phyloP scores from a whole-genome alignment of 2,329 filamentous ascomycete species.

The Hortaea werneckii region DNA sequence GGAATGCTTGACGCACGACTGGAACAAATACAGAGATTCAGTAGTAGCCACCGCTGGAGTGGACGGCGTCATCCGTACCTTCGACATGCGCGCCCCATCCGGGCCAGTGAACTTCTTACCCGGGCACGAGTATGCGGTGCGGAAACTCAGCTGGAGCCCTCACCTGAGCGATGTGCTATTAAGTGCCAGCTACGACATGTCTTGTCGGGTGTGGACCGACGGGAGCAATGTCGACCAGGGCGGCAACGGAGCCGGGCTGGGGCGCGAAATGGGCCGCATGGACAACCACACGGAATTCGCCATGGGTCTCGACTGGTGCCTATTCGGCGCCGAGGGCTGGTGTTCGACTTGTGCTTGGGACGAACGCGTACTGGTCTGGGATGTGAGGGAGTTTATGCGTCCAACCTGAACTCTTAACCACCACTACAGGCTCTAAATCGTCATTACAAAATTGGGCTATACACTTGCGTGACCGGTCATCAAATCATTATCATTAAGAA shows the following conservation, averaged over 20 bases:
- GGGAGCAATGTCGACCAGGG: slow-evolving; percentile 44
- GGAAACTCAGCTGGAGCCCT: slow-evolving; percentile 81
- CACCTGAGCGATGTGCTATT: slow-evolving; percentile 82
- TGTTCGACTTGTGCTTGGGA: slow-evolving; percentile 93
- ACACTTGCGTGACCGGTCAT: neutral
- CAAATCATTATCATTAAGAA: neutral
- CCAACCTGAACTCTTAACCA: slow-evolving; percentile 1
- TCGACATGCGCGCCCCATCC: slow-evolving; percentile 73
- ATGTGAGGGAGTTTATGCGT: slow-evolving; percentile 60
- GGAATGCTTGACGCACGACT: slow-evolving; percentile 90
- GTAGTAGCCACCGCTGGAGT: slow-evolving; percentile 83
- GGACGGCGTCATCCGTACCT: slow-evolving; percentile 75
- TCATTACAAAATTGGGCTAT: too few relatives aligned
- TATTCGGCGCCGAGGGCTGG: slow-evolving; percentile 94
- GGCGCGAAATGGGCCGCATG: slow-evolving; percentile 71
- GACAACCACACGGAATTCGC: slow-evolving; percentile 90
- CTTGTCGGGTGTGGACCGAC: slow-evolving; percentile 86
- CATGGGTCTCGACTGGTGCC: slow-evolving; percentile 93
- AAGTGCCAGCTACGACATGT: slow-evolving; percentile 96
- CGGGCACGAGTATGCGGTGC: slow-evolving; percentile 85
- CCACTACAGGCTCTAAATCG: too few relatives aligned
- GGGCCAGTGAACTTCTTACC: slow-evolving; percentile 65
- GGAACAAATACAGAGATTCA: slow-evolving; percentile 92
- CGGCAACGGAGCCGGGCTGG: slow-evolving; percentile 24
- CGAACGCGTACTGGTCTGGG: slow-evolving; percentile 83